These are phyloP conservation scores for Kodamaea plutei DNA, from an alignment of 1,139 yeast species.

Conservation along the genomic window DNA sequence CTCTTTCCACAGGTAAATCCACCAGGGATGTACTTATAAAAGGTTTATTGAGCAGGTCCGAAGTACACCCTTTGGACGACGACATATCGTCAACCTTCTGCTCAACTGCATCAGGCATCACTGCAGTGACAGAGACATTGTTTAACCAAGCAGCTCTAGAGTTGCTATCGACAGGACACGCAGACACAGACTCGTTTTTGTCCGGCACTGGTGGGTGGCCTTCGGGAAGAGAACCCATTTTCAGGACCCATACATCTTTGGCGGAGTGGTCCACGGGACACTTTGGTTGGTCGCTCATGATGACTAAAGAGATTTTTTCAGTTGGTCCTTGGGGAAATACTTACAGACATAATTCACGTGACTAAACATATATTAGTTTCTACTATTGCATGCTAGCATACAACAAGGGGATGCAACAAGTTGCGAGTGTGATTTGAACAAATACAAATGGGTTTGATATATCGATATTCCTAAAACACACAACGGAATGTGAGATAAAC, in stretches of 20 bases:
- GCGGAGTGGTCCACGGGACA: slow-evolving; percentile 72
- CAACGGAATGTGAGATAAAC: no score
- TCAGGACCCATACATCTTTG: slow-evolving; percentile 51
- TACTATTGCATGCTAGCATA: no score
- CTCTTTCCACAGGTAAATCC: slow-evolving; percentile 62
- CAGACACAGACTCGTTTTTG: slow-evolving; percentile 4
- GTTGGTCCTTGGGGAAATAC: no score
- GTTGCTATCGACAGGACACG: slow-evolving; percentile 27
- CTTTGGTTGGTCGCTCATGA: slow-evolving; percentile 25
- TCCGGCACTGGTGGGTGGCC: neutral
- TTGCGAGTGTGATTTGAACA: no score
- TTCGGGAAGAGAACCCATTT: slow-evolving; percentile 1
- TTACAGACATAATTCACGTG: no score
- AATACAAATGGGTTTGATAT: no score
- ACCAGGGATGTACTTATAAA: slow-evolving; percentile 17
- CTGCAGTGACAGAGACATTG: slow-evolving; percentile 28
- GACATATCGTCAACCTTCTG: slow-evolving; percentile 18
- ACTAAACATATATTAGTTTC: no score
- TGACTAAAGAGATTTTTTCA: neutral
- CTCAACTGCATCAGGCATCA: slow-evolving; percentile 37
- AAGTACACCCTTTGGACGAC: slow-evolving; percentile 40
- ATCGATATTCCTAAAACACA: no score
- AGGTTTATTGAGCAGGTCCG: slow-evolving; percentile 22
- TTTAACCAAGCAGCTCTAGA: slow-evolving; percentile 21
- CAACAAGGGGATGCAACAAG: no score